Conservation (phyloP, 371 early-diverging fungal genomes). For the Fennellomyces sp. region DNA sequence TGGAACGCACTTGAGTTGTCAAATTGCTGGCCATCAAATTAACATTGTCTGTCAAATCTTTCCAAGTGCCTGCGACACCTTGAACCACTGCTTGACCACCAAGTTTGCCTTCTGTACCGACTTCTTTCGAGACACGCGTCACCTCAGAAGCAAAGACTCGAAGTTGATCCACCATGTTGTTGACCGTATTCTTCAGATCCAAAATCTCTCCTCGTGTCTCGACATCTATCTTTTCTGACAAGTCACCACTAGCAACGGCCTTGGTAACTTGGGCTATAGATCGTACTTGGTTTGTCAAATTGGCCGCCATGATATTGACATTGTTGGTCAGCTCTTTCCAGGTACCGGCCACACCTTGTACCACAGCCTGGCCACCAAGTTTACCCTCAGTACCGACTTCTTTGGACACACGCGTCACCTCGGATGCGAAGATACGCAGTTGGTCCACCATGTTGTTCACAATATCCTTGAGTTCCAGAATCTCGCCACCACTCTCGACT, state of each 20-base stretch:
- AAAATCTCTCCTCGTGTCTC: conserved; percentile 39
- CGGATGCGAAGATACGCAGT: conserved; percentile 31
- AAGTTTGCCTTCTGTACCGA: conserved; percentile 37
- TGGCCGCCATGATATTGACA: conserved; percentile 43
- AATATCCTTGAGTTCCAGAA: conserved; percentile 31
- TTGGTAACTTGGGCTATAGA: conserved; percentile 38
- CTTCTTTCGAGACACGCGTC: conserved; percentile 38
- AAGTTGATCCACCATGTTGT: conserved; percentile 25
- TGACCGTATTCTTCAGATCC: conserved; percentile 33
- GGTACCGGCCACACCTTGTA: conserved; percentile 49
- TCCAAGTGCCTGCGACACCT: conserved; percentile 61
- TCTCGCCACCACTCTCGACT: conserved; percentile 35
- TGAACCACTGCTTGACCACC: conserved; percentile 49
- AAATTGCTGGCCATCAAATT: conserved; percentile 31
- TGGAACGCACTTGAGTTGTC: conserved; percentile 27
- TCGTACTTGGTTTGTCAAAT: conserved; percentile 52
- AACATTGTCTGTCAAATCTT: conserved; percentile 35
- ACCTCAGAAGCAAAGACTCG: conserved; percentile 45
- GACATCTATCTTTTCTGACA: conserved; percentile 31
- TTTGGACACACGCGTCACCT: conserved; percentile 35
- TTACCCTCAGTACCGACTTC: conserved; percentile 55
- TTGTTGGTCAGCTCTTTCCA: conserved; percentile 47
- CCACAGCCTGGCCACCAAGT: conserved; percentile 40
- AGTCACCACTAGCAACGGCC: conserved; percentile 41
- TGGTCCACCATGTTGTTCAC: conserved; percentile 48